Percentiles rank a stretch among this genome's conserved stretches.
These are phyloP conservation scores for Cladophialophora immunda DNA, from an alignment of 2,329 filamentous ascomycete genomes.

Conservation along the genomic window DNA sequence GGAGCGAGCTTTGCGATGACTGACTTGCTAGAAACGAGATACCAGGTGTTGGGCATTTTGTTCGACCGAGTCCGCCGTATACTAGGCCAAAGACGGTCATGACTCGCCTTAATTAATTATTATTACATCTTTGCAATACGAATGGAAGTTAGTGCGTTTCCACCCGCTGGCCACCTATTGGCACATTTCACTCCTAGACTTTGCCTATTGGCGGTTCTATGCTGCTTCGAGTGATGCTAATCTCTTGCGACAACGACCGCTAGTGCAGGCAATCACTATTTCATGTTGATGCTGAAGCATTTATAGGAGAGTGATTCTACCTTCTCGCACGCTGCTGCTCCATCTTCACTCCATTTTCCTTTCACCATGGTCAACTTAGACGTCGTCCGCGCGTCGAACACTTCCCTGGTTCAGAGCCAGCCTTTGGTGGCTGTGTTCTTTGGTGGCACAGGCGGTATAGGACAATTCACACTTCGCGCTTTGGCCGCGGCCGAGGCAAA, in stretches of 20 bases:
- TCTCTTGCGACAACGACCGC: background rate
- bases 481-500: slow-evolving; percentile 27
- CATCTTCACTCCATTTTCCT: background rate
- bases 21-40: too few relatives aligned
- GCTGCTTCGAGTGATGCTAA: background rate
- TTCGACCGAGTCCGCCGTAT: background rate
- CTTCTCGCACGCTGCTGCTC: background rate
- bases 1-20: background rate
- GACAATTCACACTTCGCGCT: slow-evolving; percentile 30
- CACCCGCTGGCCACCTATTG: background rate
- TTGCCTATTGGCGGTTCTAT: background rate
- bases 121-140: background rate
- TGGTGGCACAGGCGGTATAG: slow-evolving; percentile 63
- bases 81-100: background rate
- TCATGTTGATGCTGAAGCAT: background rate
- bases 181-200: background rate
- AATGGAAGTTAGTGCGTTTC: slow-evolving; percentile 1
- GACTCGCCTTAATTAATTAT: background rate
- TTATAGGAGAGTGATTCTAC: background rate
- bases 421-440: slow-evolving; percentile 74
- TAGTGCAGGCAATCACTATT: background rate
- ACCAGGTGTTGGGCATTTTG: too few relatives aligned
- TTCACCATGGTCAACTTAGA: slow-evolving; percentile 21
- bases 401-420: slow-evolving; percentile 41
- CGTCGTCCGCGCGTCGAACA: slow-evolving; percentile 4